Conservation (phyloP, 257 asterid species). For the Capsicum pubescens region DNA sequence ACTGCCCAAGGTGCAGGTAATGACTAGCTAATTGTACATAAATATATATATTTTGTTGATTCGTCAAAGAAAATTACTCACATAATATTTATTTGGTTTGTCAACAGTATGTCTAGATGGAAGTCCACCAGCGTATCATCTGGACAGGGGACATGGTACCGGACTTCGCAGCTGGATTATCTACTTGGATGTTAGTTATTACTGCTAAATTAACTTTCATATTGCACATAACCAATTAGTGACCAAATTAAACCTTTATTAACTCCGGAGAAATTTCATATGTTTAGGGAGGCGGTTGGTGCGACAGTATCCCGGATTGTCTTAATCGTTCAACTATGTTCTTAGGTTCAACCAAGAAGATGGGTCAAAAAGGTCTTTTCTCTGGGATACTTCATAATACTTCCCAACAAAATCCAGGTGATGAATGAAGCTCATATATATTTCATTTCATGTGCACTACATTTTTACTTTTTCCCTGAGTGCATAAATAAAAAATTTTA, state of each 20-base stretch:
- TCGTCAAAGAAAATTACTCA: not conserved
- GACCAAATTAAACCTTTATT: not conserved
- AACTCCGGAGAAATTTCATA: not conserved
- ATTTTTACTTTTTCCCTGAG: not conserved
- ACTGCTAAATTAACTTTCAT: not conserved
- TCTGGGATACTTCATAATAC: constrained; percentile 70
- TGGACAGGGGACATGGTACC: not conserved
- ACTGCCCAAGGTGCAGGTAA: not conserved
- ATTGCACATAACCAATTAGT: not conserved
- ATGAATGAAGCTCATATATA: no score
- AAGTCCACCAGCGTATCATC: constrained; percentile 23
- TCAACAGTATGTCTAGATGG: not conserved
- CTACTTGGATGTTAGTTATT: not conserved
- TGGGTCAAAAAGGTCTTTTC: constrained; percentile 44
- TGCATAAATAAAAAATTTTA: not conserved
- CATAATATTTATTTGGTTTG: not conserved
- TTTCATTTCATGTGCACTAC: no score
- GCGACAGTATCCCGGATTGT: constrained; percentile 61
- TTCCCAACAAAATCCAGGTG: constrained; percentile 72
- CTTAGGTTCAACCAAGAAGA: constrained; percentile 66
- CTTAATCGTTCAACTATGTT: constrained; percentile 44
- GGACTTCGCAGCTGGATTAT: not conserved
- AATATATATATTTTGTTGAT: not conserved
- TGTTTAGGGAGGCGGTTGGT: constrained; percentile 90
- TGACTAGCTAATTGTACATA: not conserved